phyloP scores from a whole-genome alignment of 176 grass and related monocot species.

The Avena sativa region DNA sequence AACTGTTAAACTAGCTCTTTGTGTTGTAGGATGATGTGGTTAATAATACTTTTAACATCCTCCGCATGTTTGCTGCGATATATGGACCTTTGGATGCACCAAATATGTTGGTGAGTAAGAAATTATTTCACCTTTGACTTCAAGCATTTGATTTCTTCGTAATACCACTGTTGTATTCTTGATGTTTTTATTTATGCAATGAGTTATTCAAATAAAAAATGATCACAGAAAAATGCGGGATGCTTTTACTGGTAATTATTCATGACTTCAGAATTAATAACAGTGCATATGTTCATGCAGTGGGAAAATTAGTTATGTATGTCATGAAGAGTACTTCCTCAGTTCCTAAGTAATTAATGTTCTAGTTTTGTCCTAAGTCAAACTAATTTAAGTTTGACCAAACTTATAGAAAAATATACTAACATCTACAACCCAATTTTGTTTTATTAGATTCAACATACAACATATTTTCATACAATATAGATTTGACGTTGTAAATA shows the following conservation, averaged over 20 bases:
- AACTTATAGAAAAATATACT: too few species aligned
- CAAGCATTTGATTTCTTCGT: slow-evolving; percentile 9
- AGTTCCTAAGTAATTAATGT: too few species aligned
- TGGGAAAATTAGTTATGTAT: background rate
- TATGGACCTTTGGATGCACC: slow-evolving; percentile 87
- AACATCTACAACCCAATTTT: too few species aligned
- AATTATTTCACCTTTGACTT: slow-evolving; percentile 22
- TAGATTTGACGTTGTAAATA: too few species aligned
- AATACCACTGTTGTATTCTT: slow-evolving; percentile 19
- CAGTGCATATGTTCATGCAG: background rate
- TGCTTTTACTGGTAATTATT: background rate
- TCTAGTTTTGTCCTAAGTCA: too few species aligned
- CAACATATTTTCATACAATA: too few species aligned
- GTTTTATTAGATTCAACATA: too few species aligned
- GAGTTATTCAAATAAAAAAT: slow-evolving; percentile 3
- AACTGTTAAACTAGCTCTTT: slow-evolving; percentile 40
- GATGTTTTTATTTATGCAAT: slow-evolving; percentile 1
- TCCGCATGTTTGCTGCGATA: slow-evolving; percentile 83
- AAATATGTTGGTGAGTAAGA: slow-evolving; percentile 76
- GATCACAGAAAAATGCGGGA: too few species aligned
- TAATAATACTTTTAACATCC: slow-evolving; percentile 80
- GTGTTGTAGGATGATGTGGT: slow-evolving; percentile 76
- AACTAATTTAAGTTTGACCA: too few species aligned
- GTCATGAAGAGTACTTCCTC: background rate
- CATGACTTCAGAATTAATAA: background rate